Evolutionary conservation across 768 basidiomycete genomes (phyloP).

Genomic region (Suillus paluster): DNA sequence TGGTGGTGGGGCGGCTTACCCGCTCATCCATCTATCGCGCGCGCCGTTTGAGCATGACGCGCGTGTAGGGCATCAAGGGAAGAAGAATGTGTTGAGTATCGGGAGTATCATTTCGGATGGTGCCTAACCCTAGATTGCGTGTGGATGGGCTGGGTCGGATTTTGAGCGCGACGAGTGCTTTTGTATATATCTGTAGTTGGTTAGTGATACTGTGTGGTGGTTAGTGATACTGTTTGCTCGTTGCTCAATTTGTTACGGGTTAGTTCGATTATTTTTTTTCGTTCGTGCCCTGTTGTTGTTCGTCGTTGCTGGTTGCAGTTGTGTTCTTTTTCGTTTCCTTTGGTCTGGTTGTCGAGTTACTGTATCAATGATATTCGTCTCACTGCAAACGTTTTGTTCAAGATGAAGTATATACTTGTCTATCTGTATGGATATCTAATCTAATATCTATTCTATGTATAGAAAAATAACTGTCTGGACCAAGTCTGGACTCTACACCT

Average conservation of each 20-base stretch:
- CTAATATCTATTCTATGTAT: too few relatives aligned
- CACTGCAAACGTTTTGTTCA: not conserved
- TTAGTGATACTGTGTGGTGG: not conserved
- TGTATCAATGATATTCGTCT: constrained; percentile 1
- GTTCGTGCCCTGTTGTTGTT: not conserved
- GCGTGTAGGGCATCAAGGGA: constrained; percentile 33
- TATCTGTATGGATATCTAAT: too few relatives aligned
- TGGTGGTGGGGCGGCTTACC: constrained; percentile 19
- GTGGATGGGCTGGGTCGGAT: not conserved
- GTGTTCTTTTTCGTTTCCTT: not conserved
- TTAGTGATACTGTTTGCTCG: not conserved
- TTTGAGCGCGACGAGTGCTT: not conserved
- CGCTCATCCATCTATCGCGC: constrained; percentile 34
- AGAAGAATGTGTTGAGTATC: constrained; percentile 73
- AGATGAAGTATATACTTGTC: not conserved
- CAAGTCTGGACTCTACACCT: too few relatives aligned
- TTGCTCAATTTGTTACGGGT: not conserved
- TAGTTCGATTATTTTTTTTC: too few relatives aligned
- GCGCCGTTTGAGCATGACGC: constrained; percentile 37
- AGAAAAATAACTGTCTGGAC: too few relatives aligned
- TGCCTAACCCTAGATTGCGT: not conserved
- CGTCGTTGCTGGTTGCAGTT: not conserved
- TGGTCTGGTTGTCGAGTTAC: not conserved
- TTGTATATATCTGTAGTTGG: constrained; percentile 2
- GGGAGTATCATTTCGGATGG: constrained; percentile 70